A percentile compares a stretch with the other conserved stretches of the same genome.
Conservation (phyloP, 495 filamentous ascomycete species). For the Neurospora sp. region DNA sequence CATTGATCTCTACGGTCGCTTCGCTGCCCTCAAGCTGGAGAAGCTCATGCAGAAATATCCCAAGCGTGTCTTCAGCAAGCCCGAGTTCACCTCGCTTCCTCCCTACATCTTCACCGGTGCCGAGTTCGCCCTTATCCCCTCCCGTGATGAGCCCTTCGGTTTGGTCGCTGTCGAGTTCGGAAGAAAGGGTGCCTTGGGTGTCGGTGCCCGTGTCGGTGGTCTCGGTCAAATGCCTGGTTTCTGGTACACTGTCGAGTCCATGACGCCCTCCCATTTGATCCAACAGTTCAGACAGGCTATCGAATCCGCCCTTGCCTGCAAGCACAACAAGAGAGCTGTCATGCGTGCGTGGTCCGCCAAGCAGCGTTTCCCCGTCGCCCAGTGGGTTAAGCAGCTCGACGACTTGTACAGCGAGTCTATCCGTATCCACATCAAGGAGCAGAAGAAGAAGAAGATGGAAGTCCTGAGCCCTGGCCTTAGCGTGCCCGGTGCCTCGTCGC, state of each 20-base stretch:
- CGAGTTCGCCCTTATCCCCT: slow-evolving; percentile 71
- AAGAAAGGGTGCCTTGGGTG: slow-evolving; percentile 65
- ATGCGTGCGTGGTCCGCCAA: slow-evolving; percentile 71
- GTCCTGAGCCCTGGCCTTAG: slow-evolving; percentile 10
- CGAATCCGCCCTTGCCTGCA: slow-evolving; percentile 53
- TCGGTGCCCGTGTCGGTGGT: slow-evolving; percentile 58
- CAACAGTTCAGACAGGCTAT: slow-evolving; percentile 66
- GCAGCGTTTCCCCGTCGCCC: slow-evolving; percentile 66
- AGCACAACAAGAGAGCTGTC: slow-evolving; percentile 42
- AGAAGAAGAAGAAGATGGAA: slow-evolving; percentile 24
- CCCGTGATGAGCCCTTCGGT: slow-evolving; percentile 71
- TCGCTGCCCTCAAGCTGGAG: slow-evolving; percentile 63
- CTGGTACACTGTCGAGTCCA: slow-evolving; percentile 63
- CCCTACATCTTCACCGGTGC: slow-evolving; percentile 70
- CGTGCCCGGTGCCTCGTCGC: slow-evolving; percentile 15
- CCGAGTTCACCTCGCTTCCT: slow-evolving; percentile 65
- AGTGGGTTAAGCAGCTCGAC: slow-evolving; percentile 56
- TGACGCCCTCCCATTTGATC: slow-evolving; percentile 56
- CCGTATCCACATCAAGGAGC: slow-evolving; percentile 26
- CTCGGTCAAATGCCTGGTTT: slow-evolving; percentile 75
- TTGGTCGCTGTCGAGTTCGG: slow-evolving; percentile 77
- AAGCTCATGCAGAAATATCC: slow-evolving; percentile 66
- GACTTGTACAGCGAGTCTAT: slow-evolving; percentile 46
- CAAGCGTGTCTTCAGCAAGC: slow-evolving; percentile 66
- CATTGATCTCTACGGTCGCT: slow-evolving; percentile 71